Conservation (phyloP, 345 rosid species). For the Cardiospermum halicacabum region DNA sequence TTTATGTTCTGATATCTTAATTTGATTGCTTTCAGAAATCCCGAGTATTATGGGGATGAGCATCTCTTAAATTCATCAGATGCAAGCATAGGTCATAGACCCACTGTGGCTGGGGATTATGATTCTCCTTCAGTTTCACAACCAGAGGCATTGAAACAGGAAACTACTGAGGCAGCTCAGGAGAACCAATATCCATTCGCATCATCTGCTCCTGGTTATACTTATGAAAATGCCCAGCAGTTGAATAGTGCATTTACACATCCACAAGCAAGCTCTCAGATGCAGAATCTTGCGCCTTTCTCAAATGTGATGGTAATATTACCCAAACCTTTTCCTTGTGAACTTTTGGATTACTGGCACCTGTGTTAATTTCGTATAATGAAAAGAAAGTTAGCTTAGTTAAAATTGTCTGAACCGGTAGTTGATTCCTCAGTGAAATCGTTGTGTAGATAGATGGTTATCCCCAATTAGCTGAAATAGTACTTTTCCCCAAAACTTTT, state of each 20-base stretch:
- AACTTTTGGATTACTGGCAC: not conserved
- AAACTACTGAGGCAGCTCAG: constrained; percentile 48
- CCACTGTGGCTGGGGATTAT: constrained; percentile 45
- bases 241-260: constrained; percentile 53
- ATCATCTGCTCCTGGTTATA: constrained; percentile 59
- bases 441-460: not conserved
- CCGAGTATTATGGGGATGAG: constrained; percentile 70
- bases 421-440: not conserved
- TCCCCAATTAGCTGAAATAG: not conserved
- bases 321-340: not conserved
- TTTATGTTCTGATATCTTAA: not conserved
- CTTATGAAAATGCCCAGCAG: constrained; percentile 61
- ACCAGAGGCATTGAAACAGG: constrained; percentile 62
- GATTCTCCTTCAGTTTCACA: constrained; percentile 57
- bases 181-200: constrained; percentile 70
- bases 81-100: constrained; percentile 46
- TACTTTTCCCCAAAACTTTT: not conserved
- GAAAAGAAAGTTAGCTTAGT: not conserved
- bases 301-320: constrained; percentile 72
- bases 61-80: constrained; percentile 53
- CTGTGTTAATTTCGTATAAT: not conserved
- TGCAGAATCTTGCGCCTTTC: constrained; percentile 63
- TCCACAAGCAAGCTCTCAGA: constrained; percentile 54
- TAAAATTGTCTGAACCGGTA: not conserved
- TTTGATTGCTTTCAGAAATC: constrained; percentile 41